Evolutionary conservation across 257 asterid species (phyloP).

Genomic region (Przewalskia tangutica): DNA sequence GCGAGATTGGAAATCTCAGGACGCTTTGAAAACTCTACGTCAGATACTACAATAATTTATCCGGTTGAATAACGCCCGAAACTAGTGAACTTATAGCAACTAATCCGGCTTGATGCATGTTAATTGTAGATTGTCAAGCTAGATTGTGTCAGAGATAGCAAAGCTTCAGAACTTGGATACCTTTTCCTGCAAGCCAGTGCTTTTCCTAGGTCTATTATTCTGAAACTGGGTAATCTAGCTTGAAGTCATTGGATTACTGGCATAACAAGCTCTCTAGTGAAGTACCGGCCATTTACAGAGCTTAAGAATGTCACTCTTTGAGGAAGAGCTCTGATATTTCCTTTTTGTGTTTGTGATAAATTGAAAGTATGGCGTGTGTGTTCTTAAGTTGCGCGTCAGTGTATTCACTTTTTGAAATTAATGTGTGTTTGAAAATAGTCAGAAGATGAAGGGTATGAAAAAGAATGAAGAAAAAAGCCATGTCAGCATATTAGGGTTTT

Average conservation of each 20-base stretch:
- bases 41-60: not conserved
- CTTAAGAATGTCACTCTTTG: not conserved
- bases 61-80: not conserved
- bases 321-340: not conserved
- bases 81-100: not conserved
- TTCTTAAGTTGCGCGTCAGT: not conserved
- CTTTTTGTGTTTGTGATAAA: not conserved
- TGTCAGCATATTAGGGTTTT: not conserved
- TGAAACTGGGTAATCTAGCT: not conserved
- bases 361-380: not conserved
- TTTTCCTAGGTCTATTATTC: not conserved
- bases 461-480: not conserved
- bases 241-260: not conserved
- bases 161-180: not conserved
- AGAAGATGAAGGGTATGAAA: not conserved
- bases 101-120: not conserved
- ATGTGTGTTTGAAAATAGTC: not conserved
- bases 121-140: not conserved
- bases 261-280: not conserved
- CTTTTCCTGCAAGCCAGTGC: not conserved
- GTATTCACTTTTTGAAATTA: not conserved
- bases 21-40: not conserved
- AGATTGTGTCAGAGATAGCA: not conserved
- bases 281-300: not conserved
- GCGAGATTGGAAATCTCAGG: not conserved